These are phyloP conservation scores for Pyrenula aspistea DNA, from an alignment of 495 filamentous ascomycete genomes.

Conservation along the genomic window DNA sequence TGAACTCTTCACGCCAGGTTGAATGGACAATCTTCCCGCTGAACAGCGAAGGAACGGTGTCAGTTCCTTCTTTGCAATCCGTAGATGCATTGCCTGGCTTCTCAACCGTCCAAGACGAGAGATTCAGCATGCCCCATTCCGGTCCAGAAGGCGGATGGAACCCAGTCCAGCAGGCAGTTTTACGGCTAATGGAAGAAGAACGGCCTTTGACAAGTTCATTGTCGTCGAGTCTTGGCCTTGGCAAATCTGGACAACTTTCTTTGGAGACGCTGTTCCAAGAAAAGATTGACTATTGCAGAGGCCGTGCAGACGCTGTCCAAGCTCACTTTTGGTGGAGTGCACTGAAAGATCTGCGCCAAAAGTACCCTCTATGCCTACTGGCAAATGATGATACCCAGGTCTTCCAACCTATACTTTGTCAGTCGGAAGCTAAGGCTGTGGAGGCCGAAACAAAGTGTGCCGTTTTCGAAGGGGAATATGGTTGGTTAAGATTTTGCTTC, in stretches of 20 bases:
- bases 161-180: background rate
- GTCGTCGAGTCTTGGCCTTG: background rate
- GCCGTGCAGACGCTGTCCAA: slow-evolving; percentile 56
- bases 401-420: background rate
- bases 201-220: background rate
- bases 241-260: background rate
- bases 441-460: background rate
- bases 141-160: background rate
- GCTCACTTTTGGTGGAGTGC: slow-evolving; percentile 62
- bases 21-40: background rate
- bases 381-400: background rate
- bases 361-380: background rate
- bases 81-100: background rate
- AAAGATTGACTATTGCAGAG: slow-evolving; percentile 16
- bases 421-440: background rate
- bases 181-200: background rate
- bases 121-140: background rate
- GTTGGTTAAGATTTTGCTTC: slow-evolving; percentile 4
- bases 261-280: background rate
- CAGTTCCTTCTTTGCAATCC: background rate
- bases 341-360: slow-evolving; percentile 41
- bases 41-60: background rate
- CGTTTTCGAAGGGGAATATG: background rate
- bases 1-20: background rate
- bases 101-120: background rate